phyloP scores from a whole-genome alignment of 768 basidiomycete genomes.

The Udeniomyces megalosporus region DNA sequence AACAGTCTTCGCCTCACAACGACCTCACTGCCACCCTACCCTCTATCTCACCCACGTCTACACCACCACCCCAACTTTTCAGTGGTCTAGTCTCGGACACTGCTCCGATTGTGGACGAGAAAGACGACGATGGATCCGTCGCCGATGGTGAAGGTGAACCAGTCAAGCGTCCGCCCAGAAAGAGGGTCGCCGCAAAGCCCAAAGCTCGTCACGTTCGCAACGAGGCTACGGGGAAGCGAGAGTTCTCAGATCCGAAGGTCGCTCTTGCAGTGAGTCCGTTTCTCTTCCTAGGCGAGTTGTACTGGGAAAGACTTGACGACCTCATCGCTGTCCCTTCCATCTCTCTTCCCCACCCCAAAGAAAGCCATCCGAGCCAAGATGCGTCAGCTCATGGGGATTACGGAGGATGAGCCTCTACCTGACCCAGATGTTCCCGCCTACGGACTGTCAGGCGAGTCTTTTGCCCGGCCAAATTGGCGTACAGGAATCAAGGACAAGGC shows the following conservation, averaged over 20 bases:
- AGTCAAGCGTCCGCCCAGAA: no score
- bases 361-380: slow-evolving; percentile 10
- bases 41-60: no score
- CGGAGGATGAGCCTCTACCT: background rate
- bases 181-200: no score
- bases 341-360: background rate
- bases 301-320: no score
- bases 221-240: background rate
- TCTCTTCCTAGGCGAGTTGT: background rate
- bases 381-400: slow-evolving; percentile 6
- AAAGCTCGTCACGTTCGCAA: no score
- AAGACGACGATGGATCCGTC: no score
- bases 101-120: no score
- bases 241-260: background rate
- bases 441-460: background rate
- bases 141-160: no score
- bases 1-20: no score
- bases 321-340: background rate
- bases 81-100: no score
- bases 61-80: no score
- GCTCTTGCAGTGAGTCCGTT: background rate
- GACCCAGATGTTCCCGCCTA: background rate
- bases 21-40: no score
- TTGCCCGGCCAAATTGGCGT: slow-evolving; percentile 3
- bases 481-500: background rate